Evolutionary conservation across 2,329 filamentous ascomycete genomes (phyloP).

Genomic region (Nothophoma quercina): DNA sequence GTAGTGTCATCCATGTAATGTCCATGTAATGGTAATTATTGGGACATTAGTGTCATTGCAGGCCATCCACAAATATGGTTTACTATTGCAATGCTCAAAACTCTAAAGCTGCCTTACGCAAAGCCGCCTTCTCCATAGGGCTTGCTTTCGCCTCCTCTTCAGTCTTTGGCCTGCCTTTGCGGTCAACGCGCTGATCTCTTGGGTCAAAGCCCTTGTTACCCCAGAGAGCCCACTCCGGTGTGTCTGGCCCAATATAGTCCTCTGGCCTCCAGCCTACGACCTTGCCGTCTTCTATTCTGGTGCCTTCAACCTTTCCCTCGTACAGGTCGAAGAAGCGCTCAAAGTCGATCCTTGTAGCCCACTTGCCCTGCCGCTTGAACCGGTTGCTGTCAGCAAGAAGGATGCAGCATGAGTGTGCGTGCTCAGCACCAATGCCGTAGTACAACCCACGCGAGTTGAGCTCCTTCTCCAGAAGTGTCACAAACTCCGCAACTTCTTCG

Average conservation of each 20-base stretch:
- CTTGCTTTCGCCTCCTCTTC: slow-evolving; percentile 18
- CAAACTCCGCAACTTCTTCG: slow-evolving; percentile 85
- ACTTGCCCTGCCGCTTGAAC: slow-evolving; percentile 78
- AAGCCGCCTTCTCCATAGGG: slow-evolving; percentile 6
- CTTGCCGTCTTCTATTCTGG: slow-evolving; percentile 53
- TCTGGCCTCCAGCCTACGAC: slow-evolving; percentile 77
- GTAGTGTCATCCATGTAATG: no score
- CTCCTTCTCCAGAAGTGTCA: slow-evolving; percentile 74
- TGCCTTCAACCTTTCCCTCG: slow-evolving; percentile 61
- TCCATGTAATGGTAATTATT: no score
- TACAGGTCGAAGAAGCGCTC: slow-evolving; percentile 84
- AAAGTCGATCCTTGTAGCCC: slow-evolving; percentile 94
- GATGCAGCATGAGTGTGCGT: slow-evolving; percentile 93
- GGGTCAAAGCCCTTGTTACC: slow-evolving; percentile 95
- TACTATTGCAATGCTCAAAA: slow-evolving; percentile 11
- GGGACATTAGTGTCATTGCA: no score
- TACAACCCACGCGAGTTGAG: slow-evolving; percentile 73
- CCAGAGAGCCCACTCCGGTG: slow-evolving; percentile 94
- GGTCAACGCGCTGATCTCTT: slow-evolving; percentile 83
- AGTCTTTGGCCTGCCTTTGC: slow-evolving; percentile 71
- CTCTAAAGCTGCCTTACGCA: slow-evolving; percentile 16
- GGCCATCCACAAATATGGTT: no score
- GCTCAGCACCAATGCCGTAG: slow-evolving; percentile 94
- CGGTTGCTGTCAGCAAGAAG: slow-evolving; percentile 78
- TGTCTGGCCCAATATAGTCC: slow-evolving; percentile 86